These are phyloP conservation scores for Echites panduratus DNA, from an alignment of 257 asterid genomes.

Conservation along the genomic window DNA sequence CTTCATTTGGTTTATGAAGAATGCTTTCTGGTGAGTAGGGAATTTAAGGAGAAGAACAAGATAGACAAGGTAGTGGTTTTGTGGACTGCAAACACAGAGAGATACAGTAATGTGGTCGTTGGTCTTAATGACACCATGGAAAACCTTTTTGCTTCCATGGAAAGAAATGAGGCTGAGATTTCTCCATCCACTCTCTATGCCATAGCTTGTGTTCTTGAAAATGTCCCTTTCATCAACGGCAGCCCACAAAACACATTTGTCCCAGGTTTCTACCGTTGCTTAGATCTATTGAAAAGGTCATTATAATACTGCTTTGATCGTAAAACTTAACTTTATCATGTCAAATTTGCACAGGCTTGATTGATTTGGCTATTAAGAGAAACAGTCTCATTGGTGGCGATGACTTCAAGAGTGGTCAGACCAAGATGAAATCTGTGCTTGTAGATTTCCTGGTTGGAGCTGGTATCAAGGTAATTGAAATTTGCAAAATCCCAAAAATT, in stretches of 20 bases:
- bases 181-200: conserved; percentile 83
- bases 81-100: conserved; percentile 99
- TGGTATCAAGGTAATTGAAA: conserved; percentile 71
- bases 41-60: conserved; percentile 79
- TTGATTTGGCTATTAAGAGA: conserved; percentile 76
- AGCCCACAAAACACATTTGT: conserved; percentile 99
- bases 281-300: not conserved
- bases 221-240: conserved; percentile 85
- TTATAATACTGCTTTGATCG: not conserved
- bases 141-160: conserved; percentile 70
- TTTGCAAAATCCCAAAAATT: not conserved
- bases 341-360: conserved; percentile 42
- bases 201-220: conserved; percentile 74
- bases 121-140: conserved; percentile 86
- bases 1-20: not conserved
- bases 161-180: conserved; percentile 72
- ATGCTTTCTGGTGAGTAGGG: conserved; percentile 36
- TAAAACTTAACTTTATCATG: not conserved
- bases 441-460: conserved; percentile 99
- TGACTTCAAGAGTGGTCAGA: conserved; percentile 97
- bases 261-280: conserved; percentile 45
- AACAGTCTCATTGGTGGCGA: conserved; percentile 94
- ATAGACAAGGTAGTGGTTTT: conserved; percentile 81
- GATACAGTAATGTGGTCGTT: conserved; percentile 77
- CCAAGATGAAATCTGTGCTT: conserved; percentile 94